Evolutionary conservation across 768 basidiomycete genomes (phyloP).

Genomic region (Astraeus odoratus): DNA sequence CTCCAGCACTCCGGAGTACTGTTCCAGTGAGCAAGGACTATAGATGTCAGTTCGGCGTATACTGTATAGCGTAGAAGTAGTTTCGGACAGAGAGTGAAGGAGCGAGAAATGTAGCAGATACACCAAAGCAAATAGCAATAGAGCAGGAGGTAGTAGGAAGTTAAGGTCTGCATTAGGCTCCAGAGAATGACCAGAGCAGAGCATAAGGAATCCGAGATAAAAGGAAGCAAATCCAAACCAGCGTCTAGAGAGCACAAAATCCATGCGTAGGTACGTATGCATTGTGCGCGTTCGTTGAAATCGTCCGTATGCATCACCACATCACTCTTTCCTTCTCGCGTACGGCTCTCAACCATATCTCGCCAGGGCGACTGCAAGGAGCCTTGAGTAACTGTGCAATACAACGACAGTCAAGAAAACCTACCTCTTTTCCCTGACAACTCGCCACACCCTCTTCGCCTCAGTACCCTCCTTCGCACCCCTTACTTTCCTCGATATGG

Average conservation of each 20-base stretch:
- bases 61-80: not conserved
- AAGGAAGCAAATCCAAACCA: not conserved
- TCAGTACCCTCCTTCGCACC: conserved; percentile 34
- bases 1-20: not conserved
- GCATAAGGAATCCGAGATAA: not conserved
- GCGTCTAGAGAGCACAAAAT: not conserved
- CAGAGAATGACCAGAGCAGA: not conserved
- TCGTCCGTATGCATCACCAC: not conserved
- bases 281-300: too few species aligned
- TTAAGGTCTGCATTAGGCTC: not conserved
- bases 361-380: conserved; percentile 54
- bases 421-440: conserved; percentile 75
- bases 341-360: conserved; percentile 67
- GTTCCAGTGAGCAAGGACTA: not conserved
- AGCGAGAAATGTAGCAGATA: not conserved
- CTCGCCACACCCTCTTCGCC: conserved; percentile 54
- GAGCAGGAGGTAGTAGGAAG: too few species aligned
- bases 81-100: not conserved
- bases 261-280: too few species aligned
- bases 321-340: conserved; percentile 53
- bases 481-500: conserved; percentile 26
- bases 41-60: not conserved
- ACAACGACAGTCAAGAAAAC: conserved; percentile 12
- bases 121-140: not conserved
- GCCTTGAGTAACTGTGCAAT: conserved; percentile 1